phyloP scores from a whole-genome alignment of 2,329 filamentous ascomycete genomes.

The Trichoderma hamatum region DNA sequence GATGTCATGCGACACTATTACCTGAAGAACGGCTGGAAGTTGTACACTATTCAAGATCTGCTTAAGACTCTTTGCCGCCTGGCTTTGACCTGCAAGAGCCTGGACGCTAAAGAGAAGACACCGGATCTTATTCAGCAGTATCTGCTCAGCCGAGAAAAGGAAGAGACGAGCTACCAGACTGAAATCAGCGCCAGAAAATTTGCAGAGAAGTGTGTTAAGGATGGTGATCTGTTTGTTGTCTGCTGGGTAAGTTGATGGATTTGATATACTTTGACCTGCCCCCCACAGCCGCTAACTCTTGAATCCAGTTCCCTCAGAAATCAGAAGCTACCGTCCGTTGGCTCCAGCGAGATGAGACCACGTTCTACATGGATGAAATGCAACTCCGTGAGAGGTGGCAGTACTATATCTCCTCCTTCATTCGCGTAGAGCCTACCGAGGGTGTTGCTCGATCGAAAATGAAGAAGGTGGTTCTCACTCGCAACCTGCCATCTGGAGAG shows the following conservation, averaged over 20 bases:
- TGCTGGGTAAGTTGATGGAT: slow-evolving; percentile 72
- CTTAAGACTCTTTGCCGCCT: slow-evolving; percentile 80
- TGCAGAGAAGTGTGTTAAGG: slow-evolving; percentile 90
- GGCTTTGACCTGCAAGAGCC: slow-evolving; percentile 79
- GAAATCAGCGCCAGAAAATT: slow-evolving; percentile 91
- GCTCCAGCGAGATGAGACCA: slow-evolving; percentile 68
- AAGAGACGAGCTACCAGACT: slow-evolving; percentile 84
- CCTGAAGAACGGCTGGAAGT: slow-evolving; percentile 84
- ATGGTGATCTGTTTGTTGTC: slow-evolving; percentile 87
- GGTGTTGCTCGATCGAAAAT: slow-evolving; percentile 68
- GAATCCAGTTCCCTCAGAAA: slow-evolving; percentile 63
- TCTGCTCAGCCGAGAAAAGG: slow-evolving; percentile 75
- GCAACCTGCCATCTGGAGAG: slow-evolving; percentile 68
- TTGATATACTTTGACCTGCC: slow-evolving; percentile 3
- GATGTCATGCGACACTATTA: slow-evolving; percentile 92
- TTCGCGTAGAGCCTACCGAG: slow-evolving; percentile 85
- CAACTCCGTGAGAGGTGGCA: slow-evolving; percentile 84
- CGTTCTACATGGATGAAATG: slow-evolving; percentile 88
- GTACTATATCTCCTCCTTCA: slow-evolving; percentile 92
- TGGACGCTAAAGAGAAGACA: slow-evolving; percentile 90
- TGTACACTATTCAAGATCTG: slow-evolving; percentile 91
- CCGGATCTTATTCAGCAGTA: slow-evolving; percentile 88
- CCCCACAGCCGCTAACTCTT: slow-evolving; percentile 24
- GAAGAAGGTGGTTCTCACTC: slow-evolving; percentile 69
- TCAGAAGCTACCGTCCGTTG: slow-evolving; percentile 73